phyloP scores from a whole-genome alignment of 2,329 filamentous ascomycete species.

The Zalaria obscura region DNA sequence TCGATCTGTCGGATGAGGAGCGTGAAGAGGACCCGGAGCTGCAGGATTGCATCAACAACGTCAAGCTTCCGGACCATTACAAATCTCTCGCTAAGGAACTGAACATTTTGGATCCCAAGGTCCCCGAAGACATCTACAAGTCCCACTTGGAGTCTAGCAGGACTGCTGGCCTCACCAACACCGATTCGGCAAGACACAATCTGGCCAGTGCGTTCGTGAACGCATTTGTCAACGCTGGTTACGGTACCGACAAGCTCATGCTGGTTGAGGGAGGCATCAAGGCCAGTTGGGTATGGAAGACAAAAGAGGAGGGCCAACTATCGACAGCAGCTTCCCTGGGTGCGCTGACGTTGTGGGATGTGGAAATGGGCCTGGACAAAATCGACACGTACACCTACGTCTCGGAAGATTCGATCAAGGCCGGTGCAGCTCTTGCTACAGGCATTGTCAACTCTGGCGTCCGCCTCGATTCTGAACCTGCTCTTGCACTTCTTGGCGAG shows the following conservation, averaged over 20 bases:
- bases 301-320: slow-evolving; percentile 94
- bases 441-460: slow-evolving; percentile 95
- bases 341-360: slow-evolving; percentile 84
- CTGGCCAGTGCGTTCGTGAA: slow-evolving; percentile 94
- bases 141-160: slow-evolving; percentile 92
- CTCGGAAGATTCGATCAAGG: slow-evolving; percentile 70
- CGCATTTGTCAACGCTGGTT: slow-evolving; percentile 91
- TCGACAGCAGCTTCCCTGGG: slow-evolving; percentile 90
- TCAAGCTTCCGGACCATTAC: slow-evolving; percentile 80
- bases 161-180: slow-evolving; percentile 82
- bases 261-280: slow-evolving; percentile 68
- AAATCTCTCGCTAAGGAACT: slow-evolving; percentile 88
- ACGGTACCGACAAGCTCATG: slow-evolving; percentile 96
- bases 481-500: slow-evolving; percentile 73
- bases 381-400: slow-evolving; percentile 90
- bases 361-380: slow-evolving; percentile 81
- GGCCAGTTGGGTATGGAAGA: slow-evolving; percentile 96
- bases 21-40: slow-evolving; percentile 59
- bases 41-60: slow-evolving; percentile 73
- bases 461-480: slow-evolving; percentile 76
- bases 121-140: slow-evolving; percentile 98
- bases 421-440: slow-evolving; percentile 81
- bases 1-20: slow-evolving; percentile 52
- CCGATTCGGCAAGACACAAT: slow-evolving; percentile 92
- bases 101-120: slow-evolving; percentile 92